A percentile compares a stretch with the other conserved stretches of the same genome.
Evolutionary conservation across 2,329 filamentous ascomycete genomes (phyloP).

Genomic region (Verticillium nubilum): DNA sequence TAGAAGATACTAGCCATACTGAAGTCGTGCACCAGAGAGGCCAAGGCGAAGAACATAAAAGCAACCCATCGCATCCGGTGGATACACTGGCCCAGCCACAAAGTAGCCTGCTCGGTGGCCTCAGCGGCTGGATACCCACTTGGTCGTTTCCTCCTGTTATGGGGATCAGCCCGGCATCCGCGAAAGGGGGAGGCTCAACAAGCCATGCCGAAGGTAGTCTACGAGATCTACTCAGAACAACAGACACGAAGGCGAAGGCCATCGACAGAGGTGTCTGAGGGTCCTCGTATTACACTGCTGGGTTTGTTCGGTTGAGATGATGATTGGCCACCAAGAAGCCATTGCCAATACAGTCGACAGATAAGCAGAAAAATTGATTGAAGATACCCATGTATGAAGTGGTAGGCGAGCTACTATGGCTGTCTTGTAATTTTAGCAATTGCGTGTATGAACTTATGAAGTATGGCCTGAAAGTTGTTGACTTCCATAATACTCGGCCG

Average conservation of each 20-base stretch:
- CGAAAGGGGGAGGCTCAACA: constrained; percentile 18
- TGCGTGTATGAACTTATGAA: too few relatives aligned
- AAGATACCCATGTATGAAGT: too few relatives aligned
- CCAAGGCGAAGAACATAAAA: not conserved
- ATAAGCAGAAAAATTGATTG: too few relatives aligned
- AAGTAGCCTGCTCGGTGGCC: constrained; percentile 27
- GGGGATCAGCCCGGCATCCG: constrained; percentile 12
- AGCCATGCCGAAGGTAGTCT: constrained; percentile 53
- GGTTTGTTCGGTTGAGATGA: not conserved
- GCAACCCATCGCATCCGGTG: not conserved
- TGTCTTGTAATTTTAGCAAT: too few relatives aligned
- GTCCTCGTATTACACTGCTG: not conserved
- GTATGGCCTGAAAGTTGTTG: too few relatives aligned
- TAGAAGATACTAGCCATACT: constrained; percentile 19
- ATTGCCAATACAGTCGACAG: too few relatives aligned
- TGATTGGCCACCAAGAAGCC: too few relatives aligned
- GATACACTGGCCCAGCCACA: constrained; percentile 20
- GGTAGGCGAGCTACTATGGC: too few relatives aligned
- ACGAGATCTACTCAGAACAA: constrained; percentile 41
- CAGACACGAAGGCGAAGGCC: constrained; percentile 24
- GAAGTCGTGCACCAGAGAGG: constrained; percentile 10
- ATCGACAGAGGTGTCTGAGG: constrained; percentile 13
- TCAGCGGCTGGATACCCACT: constrained; percentile 37
- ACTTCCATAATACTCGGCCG: too few relatives aligned
- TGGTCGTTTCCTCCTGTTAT: constrained; percentile 30